Percentiles rank a stretch among this genome's conserved stretches.
These are phyloP conservation scores for Beauveria caledonica DNA, from an alignment of 2,329 filamentous ascomycete species.

Conservation along the genomic window DNA sequence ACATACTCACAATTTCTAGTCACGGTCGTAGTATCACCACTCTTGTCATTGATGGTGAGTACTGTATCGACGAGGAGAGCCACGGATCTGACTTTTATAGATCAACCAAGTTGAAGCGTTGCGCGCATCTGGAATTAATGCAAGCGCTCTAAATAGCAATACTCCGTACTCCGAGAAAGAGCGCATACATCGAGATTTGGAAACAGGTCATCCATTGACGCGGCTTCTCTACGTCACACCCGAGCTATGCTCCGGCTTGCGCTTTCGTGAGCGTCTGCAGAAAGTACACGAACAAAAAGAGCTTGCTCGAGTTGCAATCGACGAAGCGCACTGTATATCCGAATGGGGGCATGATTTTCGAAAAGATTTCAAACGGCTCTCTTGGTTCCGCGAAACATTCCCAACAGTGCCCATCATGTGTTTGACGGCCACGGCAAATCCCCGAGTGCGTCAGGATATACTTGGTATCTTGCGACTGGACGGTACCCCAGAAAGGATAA, in stretches of 20 bases:
- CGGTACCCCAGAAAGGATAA: slow-evolving; percentile 47
- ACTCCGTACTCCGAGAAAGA: slow-evolving; percentile 58
- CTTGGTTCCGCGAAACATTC: slow-evolving; percentile 76
- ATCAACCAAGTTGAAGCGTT: slow-evolving; percentile 88
- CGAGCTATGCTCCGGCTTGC: slow-evolving; percentile 70
- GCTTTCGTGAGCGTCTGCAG: slow-evolving; percentile 66
- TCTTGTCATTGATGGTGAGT: slow-evolving; percentile 77
- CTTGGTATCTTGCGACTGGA: slow-evolving; percentile 65
- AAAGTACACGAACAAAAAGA: slow-evolving; percentile 73
- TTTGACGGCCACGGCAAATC: slow-evolving; percentile 83
- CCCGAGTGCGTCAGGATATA: slow-evolving; percentile 73
- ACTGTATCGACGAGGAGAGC: neutral
- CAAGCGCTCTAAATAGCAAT: slow-evolving; percentile 80
- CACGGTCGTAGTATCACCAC: slow-evolving; percentile 82
- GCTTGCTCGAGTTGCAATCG: slow-evolving; percentile 79
- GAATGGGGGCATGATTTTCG: slow-evolving; percentile 98
- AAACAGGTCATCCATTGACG: slow-evolving; percentile 76
- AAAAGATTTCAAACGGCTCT: slow-evolving; percentile 79
- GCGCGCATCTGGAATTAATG: slow-evolving; percentile 63
- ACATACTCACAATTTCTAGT: slow-evolving; percentile 38
- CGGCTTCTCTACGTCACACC: slow-evolving; percentile 89
- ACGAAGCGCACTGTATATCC: slow-evolving; percentile 94
- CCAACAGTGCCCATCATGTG: slow-evolving; percentile 86
- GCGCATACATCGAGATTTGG: slow-evolving; percentile 69
- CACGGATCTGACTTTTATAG: slow-evolving; percentile 32